Percentiles rank a stretch among this genome's conserved stretches.
These are phyloP conservation scores for Suhomyces emberorum DNA, from an alignment of 805 yeast genomes.

Conservation along the genomic window DNA sequence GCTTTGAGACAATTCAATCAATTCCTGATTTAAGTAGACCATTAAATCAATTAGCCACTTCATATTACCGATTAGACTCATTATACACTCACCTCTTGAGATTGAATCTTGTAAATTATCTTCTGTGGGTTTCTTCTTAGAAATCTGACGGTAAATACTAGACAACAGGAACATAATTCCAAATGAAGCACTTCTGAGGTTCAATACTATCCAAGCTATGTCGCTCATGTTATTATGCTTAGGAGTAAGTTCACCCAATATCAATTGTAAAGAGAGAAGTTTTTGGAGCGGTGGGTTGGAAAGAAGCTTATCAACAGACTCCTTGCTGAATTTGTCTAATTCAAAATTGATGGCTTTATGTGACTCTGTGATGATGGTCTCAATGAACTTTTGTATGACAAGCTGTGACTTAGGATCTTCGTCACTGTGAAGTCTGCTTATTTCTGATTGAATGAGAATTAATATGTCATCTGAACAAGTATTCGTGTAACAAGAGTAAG, in stretches of 20 bases:
- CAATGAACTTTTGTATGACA: conserved; percentile 26
- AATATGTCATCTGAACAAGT: conserved; percentile 68
- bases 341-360: conserved; percentile 75
- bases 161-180: conserved; percentile 63
- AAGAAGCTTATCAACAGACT: conserved; percentile 70
- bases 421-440: conserved; percentile 19
- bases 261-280: conserved; percentile 63
- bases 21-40: conserved; percentile 69
- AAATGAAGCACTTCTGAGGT: conserved; percentile 68
- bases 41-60: conserved; percentile 85
- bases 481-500: conserved; percentile 67
- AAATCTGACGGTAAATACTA: conserved; percentile 62
- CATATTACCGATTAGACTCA: conserved; percentile 67
- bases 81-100: conserved; percentile 59
- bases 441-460: conserved; percentile 49
- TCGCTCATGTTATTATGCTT: conserved; percentile 36
- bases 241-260: conserved; percentile 48
- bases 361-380: conserved; percentile 55
- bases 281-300: conserved; percentile 78
- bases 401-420: conserved; percentile 9
- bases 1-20: conserved; percentile 43
- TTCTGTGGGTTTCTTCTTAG: conserved; percentile 51
- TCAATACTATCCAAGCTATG: conserved; percentile 62
- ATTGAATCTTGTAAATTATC: conserved; percentile 54
- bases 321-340: conserved; percentile 60